A percentile compares a stretch with the other conserved stretches of the same genome.
Conservation (phyloP, 2,329 filamentous ascomycete species). For the Ceratocystis albifundus region DNA sequence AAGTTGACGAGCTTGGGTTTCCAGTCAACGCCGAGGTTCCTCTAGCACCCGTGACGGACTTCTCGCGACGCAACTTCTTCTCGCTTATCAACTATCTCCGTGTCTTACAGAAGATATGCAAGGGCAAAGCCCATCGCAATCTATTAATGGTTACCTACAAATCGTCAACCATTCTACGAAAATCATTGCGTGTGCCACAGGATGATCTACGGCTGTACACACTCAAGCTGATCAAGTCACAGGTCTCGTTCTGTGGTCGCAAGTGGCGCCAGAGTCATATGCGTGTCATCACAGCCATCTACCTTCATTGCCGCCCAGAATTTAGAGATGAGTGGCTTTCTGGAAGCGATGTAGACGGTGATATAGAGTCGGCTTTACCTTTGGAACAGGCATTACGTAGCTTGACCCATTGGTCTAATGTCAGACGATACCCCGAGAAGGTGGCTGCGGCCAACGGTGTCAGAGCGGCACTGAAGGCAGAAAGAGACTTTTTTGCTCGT, state of each 20-base stretch:
- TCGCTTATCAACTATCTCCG: slow-evolving; percentile 89
- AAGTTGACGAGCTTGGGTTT: slow-evolving; percentile 80
- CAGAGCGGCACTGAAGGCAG: slow-evolving; percentile 17
- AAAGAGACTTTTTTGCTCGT: slow-evolving; percentile 67
- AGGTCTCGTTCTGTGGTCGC: slow-evolving; percentile 92
- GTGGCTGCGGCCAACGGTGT: slow-evolving; percentile 46
- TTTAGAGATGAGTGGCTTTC: slow-evolving; percentile 90
- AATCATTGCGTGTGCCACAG: slow-evolving; percentile 82
- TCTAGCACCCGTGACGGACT: slow-evolving; percentile 68
- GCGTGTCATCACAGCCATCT: slow-evolving; percentile 95
- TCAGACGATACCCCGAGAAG: slow-evolving; percentile 67
- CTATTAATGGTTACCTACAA: slow-evolving; percentile 92
- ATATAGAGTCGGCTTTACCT: slow-evolving; percentile 84
- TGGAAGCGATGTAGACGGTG: slow-evolving; percentile 80
- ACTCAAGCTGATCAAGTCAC: slow-evolving; percentile 95
- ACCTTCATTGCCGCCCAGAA: slow-evolving; percentile 84
- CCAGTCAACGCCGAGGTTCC: slow-evolving; percentile 56
- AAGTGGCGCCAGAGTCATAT: slow-evolving; percentile 99
- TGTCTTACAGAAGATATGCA: slow-evolving; percentile 94
- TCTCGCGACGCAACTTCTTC: slow-evolving; percentile 91
- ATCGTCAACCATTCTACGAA: slow-evolving; percentile 80
- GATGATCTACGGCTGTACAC: slow-evolving; percentile 82
- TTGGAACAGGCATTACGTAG: slow-evolving; percentile 82
- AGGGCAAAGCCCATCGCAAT: slow-evolving; percentile 88
- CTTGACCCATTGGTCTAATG: slow-evolving; percentile 88